Conservation (phyloP, 2,329 filamentous ascomycete genomes). For the Purpureocillium lavendulum region DNA sequence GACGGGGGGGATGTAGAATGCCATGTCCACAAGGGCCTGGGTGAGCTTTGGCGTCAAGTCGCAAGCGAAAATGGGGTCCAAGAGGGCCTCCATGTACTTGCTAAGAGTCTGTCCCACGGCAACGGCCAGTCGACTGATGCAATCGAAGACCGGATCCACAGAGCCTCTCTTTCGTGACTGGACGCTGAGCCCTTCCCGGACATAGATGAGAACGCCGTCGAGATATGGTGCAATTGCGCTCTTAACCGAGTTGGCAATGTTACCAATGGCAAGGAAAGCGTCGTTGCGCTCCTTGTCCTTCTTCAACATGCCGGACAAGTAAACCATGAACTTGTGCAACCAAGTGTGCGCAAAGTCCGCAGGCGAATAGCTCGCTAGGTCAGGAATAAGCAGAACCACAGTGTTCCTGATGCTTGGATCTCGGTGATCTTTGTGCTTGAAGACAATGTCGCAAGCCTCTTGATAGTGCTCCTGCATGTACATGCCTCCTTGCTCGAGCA, state of each 20-base stretch:
- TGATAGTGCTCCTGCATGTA: slow-evolving; percentile 96
- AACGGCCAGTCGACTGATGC: slow-evolving; percentile 91
- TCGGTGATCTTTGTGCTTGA: slow-evolving; percentile 86
- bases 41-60: slow-evolving; percentile 90
- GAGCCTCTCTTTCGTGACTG: slow-evolving; percentile 61
- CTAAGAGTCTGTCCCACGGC: slow-evolving; percentile 93
- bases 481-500: slow-evolving; percentile 93
- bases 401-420: slow-evolving; percentile 83
- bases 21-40: slow-evolving; percentile 95
- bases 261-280: slow-evolving; percentile 91
- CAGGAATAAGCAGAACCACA: slow-evolving; percentile 83
- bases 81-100: slow-evolving; percentile 94
- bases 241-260: slow-evolving; percentile 92
- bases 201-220: slow-evolving; percentile 87
- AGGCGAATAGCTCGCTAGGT: slow-evolving; percentile 86
- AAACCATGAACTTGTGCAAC: slow-evolving; percentile 94
- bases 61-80: slow-evolving; percentile 95
- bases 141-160: slow-evolving; percentile 84
- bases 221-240: slow-evolving; percentile 92
- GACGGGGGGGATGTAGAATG: slow-evolving; percentile 94
- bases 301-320: slow-evolving; percentile 87
- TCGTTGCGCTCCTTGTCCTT: slow-evolving; percentile 91
- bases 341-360: slow-evolving; percentile 81
- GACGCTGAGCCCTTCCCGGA: slow-evolving; percentile 79
- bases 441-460: slow-evolving; percentile 86